phyloP scores from a whole-genome alignment of 1,139 yeast genomes.

The Saccharomyces hybrid region DNA sequence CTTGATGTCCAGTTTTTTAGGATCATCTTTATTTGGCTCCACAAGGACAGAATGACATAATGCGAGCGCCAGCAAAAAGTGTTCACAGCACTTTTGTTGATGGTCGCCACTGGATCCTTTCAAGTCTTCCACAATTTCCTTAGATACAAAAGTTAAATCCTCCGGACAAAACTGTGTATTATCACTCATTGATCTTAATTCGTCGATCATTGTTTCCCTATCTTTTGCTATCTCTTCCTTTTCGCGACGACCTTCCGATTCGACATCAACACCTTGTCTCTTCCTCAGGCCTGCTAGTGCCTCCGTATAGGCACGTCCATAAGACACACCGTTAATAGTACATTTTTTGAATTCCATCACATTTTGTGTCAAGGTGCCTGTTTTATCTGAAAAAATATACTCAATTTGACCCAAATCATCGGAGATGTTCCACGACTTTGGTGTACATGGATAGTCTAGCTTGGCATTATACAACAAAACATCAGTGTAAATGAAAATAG shows the following conservation, averaged over 20 bases:
- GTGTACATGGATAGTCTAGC: slow-evolving; percentile 90
- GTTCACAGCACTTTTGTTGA: slow-evolving; percentile 59
- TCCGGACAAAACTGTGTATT: slow-evolving; percentile 56
- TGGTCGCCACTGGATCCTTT: slow-evolving; percentile 41
- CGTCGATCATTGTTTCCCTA: slow-evolving; percentile 54
- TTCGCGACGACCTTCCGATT: slow-evolving; percentile 59
- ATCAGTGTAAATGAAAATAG: slow-evolving; percentile 87
- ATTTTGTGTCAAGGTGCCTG: slow-evolving; percentile 94
- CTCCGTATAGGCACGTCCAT: slow-evolving; percentile 93
- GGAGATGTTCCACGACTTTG: slow-evolving; percentile 94
- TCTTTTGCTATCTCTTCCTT: slow-evolving; percentile 53
- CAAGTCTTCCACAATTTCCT: slow-evolving; percentile 51
- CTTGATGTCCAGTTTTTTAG: slow-evolving; percentile 56
- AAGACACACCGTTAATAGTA: slow-evolving; percentile 73
- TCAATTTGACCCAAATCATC: slow-evolving; percentile 97
- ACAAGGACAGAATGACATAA: slow-evolving; percentile 89
- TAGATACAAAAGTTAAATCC: slow-evolving; percentile 74
- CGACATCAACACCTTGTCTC: slow-evolving; percentile 75
- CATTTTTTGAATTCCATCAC: slow-evolving; percentile 96
- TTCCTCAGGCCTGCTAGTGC: slow-evolving; percentile 90
- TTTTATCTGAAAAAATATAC: slow-evolving; percentile 90
- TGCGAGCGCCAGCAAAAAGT: slow-evolving; percentile 82
- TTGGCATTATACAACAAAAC: slow-evolving; percentile 75
- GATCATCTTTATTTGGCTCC: slow-evolving; percentile 51
- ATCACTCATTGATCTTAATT: slow-evolving; percentile 36